Base-by-base conservation (phyloP, 257 asterid genomes). In the Solanum habrochaites region DNA sequence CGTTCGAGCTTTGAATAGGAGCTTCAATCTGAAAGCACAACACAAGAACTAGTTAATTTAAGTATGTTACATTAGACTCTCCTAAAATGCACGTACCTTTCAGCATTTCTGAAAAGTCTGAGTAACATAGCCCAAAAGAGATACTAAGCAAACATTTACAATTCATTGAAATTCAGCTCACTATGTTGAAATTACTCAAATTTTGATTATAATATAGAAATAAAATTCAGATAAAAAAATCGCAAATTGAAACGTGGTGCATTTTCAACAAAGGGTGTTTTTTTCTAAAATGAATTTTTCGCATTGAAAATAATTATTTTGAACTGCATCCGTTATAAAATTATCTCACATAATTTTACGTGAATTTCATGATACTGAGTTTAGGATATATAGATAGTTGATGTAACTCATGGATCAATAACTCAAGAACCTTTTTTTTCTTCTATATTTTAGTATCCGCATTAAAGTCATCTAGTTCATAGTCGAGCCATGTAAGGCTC, bases 1-100 rank as follows among this genome's bases (percentile, higher is more conserved):
- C 99, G 16, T 97, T 97, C 72, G 99, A 95, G 92, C 99, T 94
- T 90, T 97, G 99, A 83, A 97, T 92, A 1, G 99, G 99, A 2
- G 99, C 99, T 91, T 94, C 99, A 21, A 97, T 91, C 98, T 95
- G 96, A 90, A 88, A 88, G 73, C 21, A 66, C 29, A 42, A 5
- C 58, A 75, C 20, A 4, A 77, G 13, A 7, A 25, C 62, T n/a
- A 4, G 25, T 7, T 14, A 42, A n/a, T 6, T 13, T 72, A 72
- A 16, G 23, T 52, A 16, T 9, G 9, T 72, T 37, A 16, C 47
- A 5, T 72, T 8, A 9, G 16, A 20, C 10, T 72, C 8, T 72
- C 29, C 29, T 20, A 72, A 72, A 72, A 72, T 35, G 27, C 14
- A 70, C 2, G 8, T 14, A 32, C 13, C 4, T 32, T 3, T 70